Evolutionary conservation across 176 grass and related monocot species (phyloP).

Genomic region (Carex scoparia): DNA sequence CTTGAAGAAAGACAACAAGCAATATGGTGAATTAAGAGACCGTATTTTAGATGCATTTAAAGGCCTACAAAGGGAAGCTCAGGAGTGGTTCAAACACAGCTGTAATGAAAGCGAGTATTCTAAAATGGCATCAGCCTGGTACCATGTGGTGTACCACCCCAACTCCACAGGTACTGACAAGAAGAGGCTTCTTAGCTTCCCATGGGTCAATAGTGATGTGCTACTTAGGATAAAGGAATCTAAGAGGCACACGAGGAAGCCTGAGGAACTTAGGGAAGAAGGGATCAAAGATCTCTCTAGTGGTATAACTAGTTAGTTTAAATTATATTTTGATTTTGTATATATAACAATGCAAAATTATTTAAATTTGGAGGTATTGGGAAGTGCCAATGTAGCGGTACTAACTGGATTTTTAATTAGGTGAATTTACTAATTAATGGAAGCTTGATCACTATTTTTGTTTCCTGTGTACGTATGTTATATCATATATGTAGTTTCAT

Average conservation of each 20-base stretch:
- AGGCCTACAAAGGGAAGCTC: constrained; percentile 46
- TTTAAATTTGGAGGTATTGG: not conserved
- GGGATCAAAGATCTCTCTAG: constrained; percentile 1
- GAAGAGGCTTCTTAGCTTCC: constrained; percentile 68
- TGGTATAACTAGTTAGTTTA: not conserved
- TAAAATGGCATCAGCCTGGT: constrained; percentile 83
- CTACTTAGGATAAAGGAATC: constrained; percentile 57
- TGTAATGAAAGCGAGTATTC: constrained; percentile 10
- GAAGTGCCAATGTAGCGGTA: not conserved
- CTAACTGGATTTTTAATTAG: too few relatives aligned
- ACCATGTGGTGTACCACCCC: constrained; percentile 70
- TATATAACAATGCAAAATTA: not conserved
- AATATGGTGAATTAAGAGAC: constrained; percentile 83
- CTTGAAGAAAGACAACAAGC: constrained; percentile 67
- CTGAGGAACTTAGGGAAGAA: constrained; percentile 9
- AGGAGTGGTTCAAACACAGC: constrained; percentile 42
- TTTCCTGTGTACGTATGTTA: not conserved
- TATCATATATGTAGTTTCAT: not conserved
- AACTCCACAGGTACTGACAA: constrained; percentile 10
- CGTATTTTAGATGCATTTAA: constrained; percentile 62
- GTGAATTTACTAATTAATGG: too few relatives aligned
- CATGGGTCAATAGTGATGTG: constrained; percentile 56
- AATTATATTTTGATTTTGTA: constrained; percentile 7
- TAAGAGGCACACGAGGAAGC: constrained; percentile 21
- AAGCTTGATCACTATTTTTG: not conserved